Evolutionary conservation across 176 grass and related monocot species (phyloP), one percentile per base, ranked within the genome.

Genomic region (Lolium perenne): DNA sequence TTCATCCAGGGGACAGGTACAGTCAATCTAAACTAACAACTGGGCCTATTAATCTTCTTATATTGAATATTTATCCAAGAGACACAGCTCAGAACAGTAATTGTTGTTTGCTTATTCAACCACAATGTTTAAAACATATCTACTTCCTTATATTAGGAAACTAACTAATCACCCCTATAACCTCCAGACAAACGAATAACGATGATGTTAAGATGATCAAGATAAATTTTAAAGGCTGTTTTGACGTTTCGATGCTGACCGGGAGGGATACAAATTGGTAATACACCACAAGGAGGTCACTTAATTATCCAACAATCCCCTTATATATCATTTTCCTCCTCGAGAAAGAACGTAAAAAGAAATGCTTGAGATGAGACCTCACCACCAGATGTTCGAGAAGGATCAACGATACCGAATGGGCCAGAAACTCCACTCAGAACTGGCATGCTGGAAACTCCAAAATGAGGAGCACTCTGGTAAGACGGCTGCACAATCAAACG

Each of bases 401-500:
- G 86, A 85, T 92, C 90, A 76, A 89, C 82, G 76, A 78, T 78
- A 87, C 86, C 50, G 86, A 95, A 89, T 67, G 86, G 56, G 86
- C 90, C 85, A 86, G 86, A 92, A 78, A 91, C 69, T 88, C 94
- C 94, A 76, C 81, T 81, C 20, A 91, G 21, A 76, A 88, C 66
- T 78, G 93, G 96, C 70, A 91, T 86, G 72, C 81, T 80, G 0
- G 88, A 83, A 51, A 87, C 83, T 76, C 91, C 85, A 86, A 95
- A 87, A 46, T 90, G 74, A 71, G 88, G 72, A 48, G 88, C 83
- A 38, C 45, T 91, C 87, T 95, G 97, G 70, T 87, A 91, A 84
- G 94, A 95, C 49, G 96, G 94, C 96, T 98, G 87, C 84, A 83
- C 46, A 65, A 54, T 43, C 41, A 81, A 78, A 35, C 14, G 41